phyloP scores from a whole-genome alignment of 1,284 basidiomycete genomes.

The Phellinidium pouzarii region DNA sequence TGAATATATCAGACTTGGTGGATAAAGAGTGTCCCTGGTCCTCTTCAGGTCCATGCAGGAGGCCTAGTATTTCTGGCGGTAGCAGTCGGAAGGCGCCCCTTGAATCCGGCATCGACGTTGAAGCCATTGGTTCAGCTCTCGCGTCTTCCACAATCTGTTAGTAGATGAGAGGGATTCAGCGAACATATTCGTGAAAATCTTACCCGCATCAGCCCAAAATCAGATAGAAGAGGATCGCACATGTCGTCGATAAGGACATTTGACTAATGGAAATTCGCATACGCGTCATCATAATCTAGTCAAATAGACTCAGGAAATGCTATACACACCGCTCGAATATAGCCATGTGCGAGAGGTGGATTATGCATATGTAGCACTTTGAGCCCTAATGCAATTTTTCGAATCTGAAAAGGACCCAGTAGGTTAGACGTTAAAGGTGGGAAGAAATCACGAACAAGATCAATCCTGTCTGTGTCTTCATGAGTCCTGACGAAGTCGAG shows the following conservation, averaged over 20 bases:
- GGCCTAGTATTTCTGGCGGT: conserved; percentile 36
- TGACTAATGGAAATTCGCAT: conserved; percentile 37
- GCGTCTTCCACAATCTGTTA: conserved; percentile 30
- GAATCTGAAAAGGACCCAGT: conserved; percentile 17
- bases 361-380: conserved; percentile 25
- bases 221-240: conserved; percentile 44
- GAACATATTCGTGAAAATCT: not conserved
- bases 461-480: not conserved
- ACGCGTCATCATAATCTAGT: no score
- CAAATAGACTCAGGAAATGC: no score
- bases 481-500: conserved; percentile 37
- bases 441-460: not conserved
- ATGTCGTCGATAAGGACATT: conserved; percentile 45
- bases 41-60: conserved; percentile 26
- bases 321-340: conserved; percentile 22
- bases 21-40: conserved; percentile 39
- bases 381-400: not conserved
- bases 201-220: conserved; percentile 41
- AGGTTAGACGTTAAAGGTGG: not conserved
- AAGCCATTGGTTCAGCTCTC: conserved; percentile 42
- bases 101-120: conserved; percentile 44
- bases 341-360: conserved; percentile 46
- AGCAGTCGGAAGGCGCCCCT: conserved; percentile 38
- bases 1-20: conserved; percentile 42
- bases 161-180: no score